phyloP scores from a whole-genome alignment of 768 basidiomycete genomes.

The Naganishia kalamii region DNA sequence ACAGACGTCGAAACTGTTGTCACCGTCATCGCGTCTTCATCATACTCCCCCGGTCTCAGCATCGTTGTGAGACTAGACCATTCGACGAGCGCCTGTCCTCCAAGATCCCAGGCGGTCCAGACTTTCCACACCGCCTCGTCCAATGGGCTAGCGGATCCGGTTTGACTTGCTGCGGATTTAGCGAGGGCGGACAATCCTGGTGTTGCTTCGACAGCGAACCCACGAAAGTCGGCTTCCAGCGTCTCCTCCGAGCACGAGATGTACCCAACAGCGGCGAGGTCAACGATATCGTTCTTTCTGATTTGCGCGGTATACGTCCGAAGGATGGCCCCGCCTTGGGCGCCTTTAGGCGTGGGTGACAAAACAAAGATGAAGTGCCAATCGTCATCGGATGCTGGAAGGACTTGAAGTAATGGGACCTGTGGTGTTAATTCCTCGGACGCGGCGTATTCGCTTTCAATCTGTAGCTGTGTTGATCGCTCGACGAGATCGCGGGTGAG shows the following conservation, averaged over 20 bases:
- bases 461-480: not conserved
- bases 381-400: slow-evolving; percentile 38
- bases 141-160: not conserved
- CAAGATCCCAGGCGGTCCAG: slow-evolving; percentile 36
- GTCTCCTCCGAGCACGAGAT: slow-evolving; percentile 44
- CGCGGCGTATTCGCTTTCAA: not conserved
- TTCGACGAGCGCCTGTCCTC: slow-evolving; percentile 25
- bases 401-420: slow-evolving; percentile 62
- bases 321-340: slow-evolving; percentile 72
- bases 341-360: slow-evolving; percentile 57
- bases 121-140: slow-evolving; percentile 29
- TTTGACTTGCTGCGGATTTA: not conserved
- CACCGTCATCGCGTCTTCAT: not conserved
- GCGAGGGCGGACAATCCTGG: slow-evolving; percentile 27
- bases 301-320: slow-evolving; percentile 49
- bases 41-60: slow-evolving; percentile 12
- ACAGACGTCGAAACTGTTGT: not conserved
- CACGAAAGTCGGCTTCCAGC: slow-evolving; percentile 28
- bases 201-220: slow-evolving; percentile 32
- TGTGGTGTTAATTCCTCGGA: slow-evolving; percentile 46
- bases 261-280: slow-evolving; percentile 24
- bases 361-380: slow-evolving; percentile 53
- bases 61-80: slow-evolving; percentile 20
- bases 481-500: not conserved
- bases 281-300: slow-evolving; percentile 23